Evolutionary conservation across 202 grass and related monocot genomes (phyloP), one percentile per base, ranked within the genome.

Genomic region (Zoysia matrella): DNA sequence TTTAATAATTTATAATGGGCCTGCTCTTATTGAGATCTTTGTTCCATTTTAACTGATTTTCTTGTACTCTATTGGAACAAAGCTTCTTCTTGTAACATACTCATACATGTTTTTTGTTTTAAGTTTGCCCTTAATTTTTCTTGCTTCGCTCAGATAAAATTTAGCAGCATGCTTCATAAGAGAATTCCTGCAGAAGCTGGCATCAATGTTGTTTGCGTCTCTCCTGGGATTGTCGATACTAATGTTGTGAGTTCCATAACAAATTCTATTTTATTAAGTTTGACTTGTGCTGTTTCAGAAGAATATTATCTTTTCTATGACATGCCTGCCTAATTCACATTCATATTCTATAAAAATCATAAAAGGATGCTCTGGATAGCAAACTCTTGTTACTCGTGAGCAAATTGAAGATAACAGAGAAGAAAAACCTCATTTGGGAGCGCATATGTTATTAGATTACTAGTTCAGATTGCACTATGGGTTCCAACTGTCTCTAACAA

Each of bases 81-180:
- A 60, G 7, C 18, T 1, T 4, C 10, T 55, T 0, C 13, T 12
- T 74, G 40, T 50, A 49, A 73, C 8, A 11, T 44, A 60, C 78
- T 41, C 5, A 18, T 80, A 49, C 36, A 65, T 50, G 6, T 56
- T 76, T 48, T 88, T 80, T 75, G 54, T 65, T 80, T 76, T 55
- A 75, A 52, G n/a, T 69, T 67, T 67, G 4, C 0, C 40, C 84
- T 73, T 1, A 85, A 41, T 48, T 83, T 39, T 89, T 75, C 58
- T 71, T 11, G 9, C 85, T 89, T 65, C 10, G 22, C 22, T 75
- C 80, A 99, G 96, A 79, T 99, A 67, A 99, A 99, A 75, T 99
- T 99, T 68, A 92, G 89, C 82, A 99, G 96, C 91, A 95, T 99
- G 72, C 93, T 99, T 90, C 91, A 95, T 84, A 95, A 87, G 81